Evolutionary conservation across 208 protist species (phyloP).

Genomic region (Phytomonas francai): DNA sequence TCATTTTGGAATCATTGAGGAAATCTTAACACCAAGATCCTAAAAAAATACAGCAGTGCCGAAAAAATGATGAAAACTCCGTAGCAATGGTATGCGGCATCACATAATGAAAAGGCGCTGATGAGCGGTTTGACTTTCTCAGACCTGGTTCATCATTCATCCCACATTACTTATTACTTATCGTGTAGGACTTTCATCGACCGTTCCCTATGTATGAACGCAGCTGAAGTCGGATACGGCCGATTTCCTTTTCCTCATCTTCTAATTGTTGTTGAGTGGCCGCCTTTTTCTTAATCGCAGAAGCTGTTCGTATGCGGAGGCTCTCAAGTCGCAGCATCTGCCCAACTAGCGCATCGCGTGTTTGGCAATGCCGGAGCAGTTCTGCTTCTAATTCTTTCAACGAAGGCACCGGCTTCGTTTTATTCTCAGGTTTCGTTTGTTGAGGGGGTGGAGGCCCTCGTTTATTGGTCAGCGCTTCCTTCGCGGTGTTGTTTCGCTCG

Average conservation of each 20-base stretch:
- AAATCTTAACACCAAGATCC: no score
- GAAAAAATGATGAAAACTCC: no score
- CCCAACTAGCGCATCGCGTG: conserved; percentile 43
- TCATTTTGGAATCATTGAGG: no score
- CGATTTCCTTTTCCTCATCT: conserved; percentile 37
- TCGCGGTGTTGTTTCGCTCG: conserved; percentile 9
- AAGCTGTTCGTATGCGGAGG: conserved; percentile 33
- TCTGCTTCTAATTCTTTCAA: conserved; percentile 45
- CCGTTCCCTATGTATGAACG: conserved; percentile 18
- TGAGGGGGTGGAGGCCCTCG: no score
- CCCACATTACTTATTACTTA: background rate
- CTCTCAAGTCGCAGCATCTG: conserved; percentile 57
- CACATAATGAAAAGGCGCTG: no score
- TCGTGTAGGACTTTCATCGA: background rate
- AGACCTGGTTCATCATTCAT: background rate
- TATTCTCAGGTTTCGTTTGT: background rate
- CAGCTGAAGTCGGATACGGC: conserved; percentile 46
- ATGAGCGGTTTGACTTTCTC: no score
- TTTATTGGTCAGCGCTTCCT: background rate
- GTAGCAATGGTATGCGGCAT: no score
- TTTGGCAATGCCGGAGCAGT: conserved; percentile 38
- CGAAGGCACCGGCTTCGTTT: conserved; percentile 11
- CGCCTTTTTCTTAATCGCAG: conserved; percentile 38
- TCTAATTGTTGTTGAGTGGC: conserved; percentile 33
- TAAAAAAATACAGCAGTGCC: no score